These are phyloP conservation scores for Scleroderma bovista DNA, from an alignment of 768 basidiomycete genomes.

Conservation along the genomic window DNA sequence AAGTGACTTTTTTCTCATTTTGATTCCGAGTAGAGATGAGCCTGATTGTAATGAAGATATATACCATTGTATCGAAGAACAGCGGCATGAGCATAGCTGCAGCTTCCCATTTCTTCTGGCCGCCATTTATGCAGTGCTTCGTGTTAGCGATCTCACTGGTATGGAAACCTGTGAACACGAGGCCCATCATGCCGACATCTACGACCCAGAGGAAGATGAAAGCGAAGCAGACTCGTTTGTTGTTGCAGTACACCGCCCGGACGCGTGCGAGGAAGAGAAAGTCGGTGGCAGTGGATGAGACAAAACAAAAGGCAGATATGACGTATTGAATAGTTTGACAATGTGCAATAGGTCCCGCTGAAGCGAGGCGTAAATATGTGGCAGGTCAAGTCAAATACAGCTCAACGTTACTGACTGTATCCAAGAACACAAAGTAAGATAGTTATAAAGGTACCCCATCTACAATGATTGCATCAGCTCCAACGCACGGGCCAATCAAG, in stretches of 20 bases:
- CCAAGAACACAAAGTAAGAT: not conserved
- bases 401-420: not conserved
- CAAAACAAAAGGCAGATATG: not conserved
- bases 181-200: conserved; percentile 13
- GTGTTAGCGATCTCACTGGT: conserved; percentile 24
- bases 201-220: conserved; percentile 24
- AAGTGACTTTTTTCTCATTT: not conserved
- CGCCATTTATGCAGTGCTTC: conserved; percentile 17
- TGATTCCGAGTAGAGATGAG: conserved; percentile 13
- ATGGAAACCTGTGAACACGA: conserved; percentile 16
- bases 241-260: conserved; percentile 21
- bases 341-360: not conserved
- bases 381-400: not conserved
- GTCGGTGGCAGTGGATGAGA: not conserved
- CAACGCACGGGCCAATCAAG: not conserved
- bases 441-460: not conserved
- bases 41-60: conserved; percentile 25
- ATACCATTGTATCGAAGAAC: conserved; percentile 25
- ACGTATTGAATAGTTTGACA: not conserved
- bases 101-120: conserved; percentile 13
- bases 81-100: conserved; percentile 16
- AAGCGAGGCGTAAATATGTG: not conserved
- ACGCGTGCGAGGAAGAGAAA: conserved; percentile 29
- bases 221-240: conserved; percentile 9
- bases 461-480: not conserved